Conservation (phyloP, 108 stramenopile species). For the Schizochytrium sp. region DNA sequence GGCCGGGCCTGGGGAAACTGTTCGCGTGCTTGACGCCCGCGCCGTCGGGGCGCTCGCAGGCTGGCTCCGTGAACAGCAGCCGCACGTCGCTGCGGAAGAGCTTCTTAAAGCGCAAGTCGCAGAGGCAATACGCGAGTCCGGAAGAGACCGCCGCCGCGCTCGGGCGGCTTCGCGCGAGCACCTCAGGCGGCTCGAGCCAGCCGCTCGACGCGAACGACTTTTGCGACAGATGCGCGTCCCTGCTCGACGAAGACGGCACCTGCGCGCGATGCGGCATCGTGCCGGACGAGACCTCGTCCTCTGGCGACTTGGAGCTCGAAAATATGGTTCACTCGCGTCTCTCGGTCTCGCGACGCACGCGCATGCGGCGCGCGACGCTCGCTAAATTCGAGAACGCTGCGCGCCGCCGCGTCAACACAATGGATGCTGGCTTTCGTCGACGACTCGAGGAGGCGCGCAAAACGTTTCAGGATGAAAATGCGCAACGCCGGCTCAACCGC, state of each 20-base stretch:
- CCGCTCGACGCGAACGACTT: not conserved
- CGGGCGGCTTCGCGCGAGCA: no score
- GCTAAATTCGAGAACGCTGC: not conserved
- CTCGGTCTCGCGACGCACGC: not conserved
- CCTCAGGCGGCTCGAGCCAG: no score
- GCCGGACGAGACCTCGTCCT: not conserved
- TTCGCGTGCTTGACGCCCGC: no score
- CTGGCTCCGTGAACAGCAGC: no score
- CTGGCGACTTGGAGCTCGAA: not conserved
- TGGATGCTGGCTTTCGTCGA: not conserved
- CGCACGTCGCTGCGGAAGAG: no score
- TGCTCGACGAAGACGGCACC: not conserved
- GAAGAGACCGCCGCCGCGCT: no score
- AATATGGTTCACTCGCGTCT: not conserved
- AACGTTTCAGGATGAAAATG: not conserved
- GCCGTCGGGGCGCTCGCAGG: no score
- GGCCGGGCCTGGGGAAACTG: no score
- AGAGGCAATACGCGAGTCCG: no score
- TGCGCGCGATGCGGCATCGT: not conserved
- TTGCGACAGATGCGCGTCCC: not conserved
- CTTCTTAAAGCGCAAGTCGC: no score
- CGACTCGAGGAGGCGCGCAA: not conserved
- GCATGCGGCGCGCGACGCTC: not conserved
- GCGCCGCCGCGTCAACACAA: not conserved
- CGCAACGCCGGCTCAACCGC: not conserved